Percentiles rank a stretch among this genome's conserved stretches.
These are phyloP conservation scores for Fusarium solani-melongenae DNA, from an alignment of 2,329 filamentous ascomycete genomes.

Conservation along the genomic window DNA sequence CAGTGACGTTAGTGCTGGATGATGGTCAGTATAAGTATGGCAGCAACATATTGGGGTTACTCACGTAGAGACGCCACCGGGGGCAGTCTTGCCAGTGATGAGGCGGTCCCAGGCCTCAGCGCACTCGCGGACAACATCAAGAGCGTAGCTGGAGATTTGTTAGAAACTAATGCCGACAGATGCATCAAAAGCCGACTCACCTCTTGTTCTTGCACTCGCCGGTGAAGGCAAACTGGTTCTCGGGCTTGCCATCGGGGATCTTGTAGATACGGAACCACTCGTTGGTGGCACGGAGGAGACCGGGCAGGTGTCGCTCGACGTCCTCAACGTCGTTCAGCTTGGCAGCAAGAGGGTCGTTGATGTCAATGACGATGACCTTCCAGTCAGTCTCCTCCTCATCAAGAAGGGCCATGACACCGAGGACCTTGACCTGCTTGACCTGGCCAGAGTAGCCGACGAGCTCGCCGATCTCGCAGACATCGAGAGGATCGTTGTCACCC, in stretches of 20 bases:
- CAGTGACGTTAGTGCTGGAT: slow-evolving; percentile 82
- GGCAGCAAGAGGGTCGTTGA: slow-evolving; percentile 94
- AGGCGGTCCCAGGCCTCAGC: slow-evolving; percentile 97
- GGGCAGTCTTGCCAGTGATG: slow-evolving; percentile 86
- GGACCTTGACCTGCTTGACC: slow-evolving; percentile 99
- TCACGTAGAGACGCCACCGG: slow-evolving; percentile 85
- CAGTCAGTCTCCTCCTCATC: slow-evolving; percentile 99
- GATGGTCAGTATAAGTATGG: slow-evolving; percentile 43
- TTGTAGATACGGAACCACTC: slow-evolving; percentile 99
- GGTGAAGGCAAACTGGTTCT: slow-evolving; percentile 99
- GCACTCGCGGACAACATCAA: slow-evolving; percentile 95
- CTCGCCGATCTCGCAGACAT: slow-evolving; percentile 99
- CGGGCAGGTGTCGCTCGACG: slow-evolving; percentile 97
- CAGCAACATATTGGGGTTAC: slow-evolving; percentile 49
- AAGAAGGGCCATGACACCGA: slow-evolving; percentile 98
- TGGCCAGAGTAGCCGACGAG: slow-evolving; percentile 95
- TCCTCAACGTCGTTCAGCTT: slow-evolving; percentile 99
- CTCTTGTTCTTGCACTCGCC: slow-evolving; percentile 99
- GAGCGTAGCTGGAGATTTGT: slow-evolving; percentile 75
- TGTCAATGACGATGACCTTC: slow-evolving; percentile 99
- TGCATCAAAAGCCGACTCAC: slow-evolving; percentile 56
- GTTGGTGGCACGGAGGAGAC: slow-evolving; percentile 96
- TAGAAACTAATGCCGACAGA: slow-evolving; percentile 11
- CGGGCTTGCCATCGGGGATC: slow-evolving; percentile 99
- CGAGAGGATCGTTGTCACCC: slow-evolving; percentile 98